phyloP scores from a whole-genome alignment of 257 asterid species.

The Fraxinus cuspidata region DNA sequence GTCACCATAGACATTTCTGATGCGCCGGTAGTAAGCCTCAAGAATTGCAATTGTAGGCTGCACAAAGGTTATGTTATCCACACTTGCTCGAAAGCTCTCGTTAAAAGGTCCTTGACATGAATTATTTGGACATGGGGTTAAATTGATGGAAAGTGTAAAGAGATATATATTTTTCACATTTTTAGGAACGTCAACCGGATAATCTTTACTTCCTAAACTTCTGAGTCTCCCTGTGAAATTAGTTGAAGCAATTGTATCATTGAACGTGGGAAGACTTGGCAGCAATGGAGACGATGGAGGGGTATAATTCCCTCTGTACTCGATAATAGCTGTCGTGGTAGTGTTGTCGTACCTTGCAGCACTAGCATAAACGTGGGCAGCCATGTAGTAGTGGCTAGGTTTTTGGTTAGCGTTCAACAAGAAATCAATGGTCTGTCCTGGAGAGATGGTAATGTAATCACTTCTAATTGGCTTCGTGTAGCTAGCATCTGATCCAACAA shows the following conservation, averaged over 20 bases:
- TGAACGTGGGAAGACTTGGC: constrained; percentile 32
- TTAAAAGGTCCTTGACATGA: constrained; percentile 38
- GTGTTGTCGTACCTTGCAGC: constrained; percentile 23
- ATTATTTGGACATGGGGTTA: constrained; percentile 32
- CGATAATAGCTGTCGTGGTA: constrained; percentile 45
- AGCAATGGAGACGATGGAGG: constrained; percentile 37
- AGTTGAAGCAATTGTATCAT: constrained; percentile 25
- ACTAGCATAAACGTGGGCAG: constrained; percentile 37
- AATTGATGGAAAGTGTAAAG: constrained; percentile 45
- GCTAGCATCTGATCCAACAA: constrained; percentile 59
- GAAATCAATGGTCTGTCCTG: constrained; percentile 63
- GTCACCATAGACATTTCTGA: constrained; percentile 39
- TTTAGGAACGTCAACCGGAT: constrained; percentile 44
- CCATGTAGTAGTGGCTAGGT: constrained; percentile 62
- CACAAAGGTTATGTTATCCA: constrained; percentile 48
- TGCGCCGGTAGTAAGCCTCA: constrained; percentile 45
- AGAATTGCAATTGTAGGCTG: constrained; percentile 44
- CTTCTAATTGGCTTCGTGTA: constrained; percentile 45
- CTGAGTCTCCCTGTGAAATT: constrained; percentile 33
- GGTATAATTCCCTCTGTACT: constrained; percentile 40
- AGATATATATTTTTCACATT: constrained; percentile 25
- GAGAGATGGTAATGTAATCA: constrained; percentile 50
- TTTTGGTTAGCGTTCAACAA: constrained; percentile 48
- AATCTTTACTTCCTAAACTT: constrained; percentile 31
- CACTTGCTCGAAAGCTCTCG: constrained; percentile 35